A percentile compares a stretch with the other conserved stretches of the same genome.
These are phyloP conservation scores for Alternaria triticina DNA, from an alignment of 2,329 filamentous ascomycete species.

Conservation along the genomic window DNA sequence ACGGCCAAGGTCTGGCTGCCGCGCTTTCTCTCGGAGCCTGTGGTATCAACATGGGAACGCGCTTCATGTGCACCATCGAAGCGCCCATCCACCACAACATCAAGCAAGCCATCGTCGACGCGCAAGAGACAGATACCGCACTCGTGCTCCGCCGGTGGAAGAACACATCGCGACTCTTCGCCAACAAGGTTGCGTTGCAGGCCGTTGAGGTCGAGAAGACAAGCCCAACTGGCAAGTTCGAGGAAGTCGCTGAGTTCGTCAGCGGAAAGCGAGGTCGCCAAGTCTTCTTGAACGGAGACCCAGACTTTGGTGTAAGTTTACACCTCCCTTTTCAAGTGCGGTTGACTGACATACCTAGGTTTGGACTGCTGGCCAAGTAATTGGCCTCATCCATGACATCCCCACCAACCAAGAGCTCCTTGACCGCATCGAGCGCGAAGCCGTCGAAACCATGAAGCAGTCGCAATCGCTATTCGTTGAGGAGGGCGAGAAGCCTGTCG, in stretches of 20 bases:
- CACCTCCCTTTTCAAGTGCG: not conserved
- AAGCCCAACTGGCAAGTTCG: constrained; percentile 84
- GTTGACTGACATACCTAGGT: constrained; percentile 64
- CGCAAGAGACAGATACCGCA: constrained; percentile 89
- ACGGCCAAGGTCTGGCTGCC: constrained; percentile 90
- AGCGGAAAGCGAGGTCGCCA: constrained; percentile 89
- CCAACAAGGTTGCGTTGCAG: constrained; percentile 84
- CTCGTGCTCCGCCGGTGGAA: constrained; percentile 88
- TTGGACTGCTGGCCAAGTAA: constrained; percentile 97
- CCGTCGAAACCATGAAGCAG: constrained; percentile 50
- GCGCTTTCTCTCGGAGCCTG: constrained; percentile 88
- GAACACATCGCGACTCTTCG: constrained; percentile 88
- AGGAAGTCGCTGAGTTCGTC: constrained; percentile 84
- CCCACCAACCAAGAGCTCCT: constrained; percentile 56
- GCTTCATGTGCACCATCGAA: constrained; percentile 96
- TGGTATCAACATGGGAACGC: constrained; percentile 97
- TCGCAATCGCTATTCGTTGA: constrained; percentile 46
- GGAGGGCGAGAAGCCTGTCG: constrained; percentile 30
- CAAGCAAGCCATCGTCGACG: constrained; percentile 88
- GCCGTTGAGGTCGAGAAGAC: constrained; percentile 83
- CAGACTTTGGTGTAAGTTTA: constrained; percentile 72
- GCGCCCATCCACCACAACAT: constrained; percentile 91
- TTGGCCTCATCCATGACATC: constrained; percentile 64
- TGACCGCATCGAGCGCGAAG: constrained; percentile 55
- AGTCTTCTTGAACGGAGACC: constrained; percentile 91